These are phyloP conservation scores for Beauveria asiatica DNA, from an alignment of 2,329 filamentous ascomycete species.

Conservation along the genomic window DNA sequence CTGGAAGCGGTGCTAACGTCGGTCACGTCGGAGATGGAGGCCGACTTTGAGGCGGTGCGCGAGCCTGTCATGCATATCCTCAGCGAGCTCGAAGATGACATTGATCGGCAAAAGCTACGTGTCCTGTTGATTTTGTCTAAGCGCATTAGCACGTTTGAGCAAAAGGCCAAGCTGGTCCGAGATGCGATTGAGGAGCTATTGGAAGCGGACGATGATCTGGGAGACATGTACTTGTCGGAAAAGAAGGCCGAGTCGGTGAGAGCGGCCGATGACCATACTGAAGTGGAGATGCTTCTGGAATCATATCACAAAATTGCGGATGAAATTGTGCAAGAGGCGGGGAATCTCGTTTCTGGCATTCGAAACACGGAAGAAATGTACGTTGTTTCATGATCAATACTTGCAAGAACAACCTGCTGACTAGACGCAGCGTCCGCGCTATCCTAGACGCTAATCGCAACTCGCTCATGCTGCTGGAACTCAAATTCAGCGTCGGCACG, in stretches of 20 bases:
- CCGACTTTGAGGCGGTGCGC: constrained; percentile 87
- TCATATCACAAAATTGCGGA: constrained; percentile 97
- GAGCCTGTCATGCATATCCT: constrained; percentile 87
- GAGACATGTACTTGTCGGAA: constrained; percentile 92
- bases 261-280: constrained; percentile 80
- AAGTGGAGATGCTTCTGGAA: constrained; percentile 93
- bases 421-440: constrained; percentile 64
- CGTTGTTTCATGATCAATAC: constrained; percentile 23
- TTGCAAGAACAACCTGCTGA: neutral
- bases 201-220: constrained; percentile 91
- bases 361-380: constrained; percentile 98
- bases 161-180: constrained; percentile 87
- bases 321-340: constrained; percentile 92
- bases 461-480: constrained; percentile 90
- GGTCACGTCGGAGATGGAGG: constrained; percentile 84
- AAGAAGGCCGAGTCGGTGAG: constrained; percentile 66
- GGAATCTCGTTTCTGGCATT: constrained; percentile 88
- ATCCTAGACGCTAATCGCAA: constrained; percentile 98
- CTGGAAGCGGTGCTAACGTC: constrained; percentile 92
- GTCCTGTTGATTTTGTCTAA: constrained; percentile 91
- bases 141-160: constrained; percentile 92
- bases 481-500: constrained; percentile 93
- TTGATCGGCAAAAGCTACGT: constrained; percentile 87
- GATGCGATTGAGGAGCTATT: constrained; percentile 93
- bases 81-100: constrained; percentile 88